Evolutionary conservation across 2,329 filamentous ascomycete genomes (phyloP).

Genomic region (Pezicula neosporulosa): DNA sequence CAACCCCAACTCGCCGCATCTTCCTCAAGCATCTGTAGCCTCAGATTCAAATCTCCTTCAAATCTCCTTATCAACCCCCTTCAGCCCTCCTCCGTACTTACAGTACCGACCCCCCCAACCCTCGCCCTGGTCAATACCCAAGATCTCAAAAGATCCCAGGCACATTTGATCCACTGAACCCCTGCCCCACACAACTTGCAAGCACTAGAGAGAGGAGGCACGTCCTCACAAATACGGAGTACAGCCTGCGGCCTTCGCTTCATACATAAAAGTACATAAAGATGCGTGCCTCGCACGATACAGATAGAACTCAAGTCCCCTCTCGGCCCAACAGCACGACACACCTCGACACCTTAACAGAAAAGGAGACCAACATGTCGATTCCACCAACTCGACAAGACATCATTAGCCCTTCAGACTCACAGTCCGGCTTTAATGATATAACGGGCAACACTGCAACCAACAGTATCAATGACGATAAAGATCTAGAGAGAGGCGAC

Average conservation of each 20-base stretch:
- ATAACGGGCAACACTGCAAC: background rate
- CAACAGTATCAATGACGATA: background rate
- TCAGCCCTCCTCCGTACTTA: too few species aligned
- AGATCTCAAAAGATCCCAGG: too few species aligned
- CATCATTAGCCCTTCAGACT: background rate
- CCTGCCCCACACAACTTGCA: too few species aligned
- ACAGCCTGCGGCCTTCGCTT: background rate
- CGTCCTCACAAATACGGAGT: too few species aligned
- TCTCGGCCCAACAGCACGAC: background rate
- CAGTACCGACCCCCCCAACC: too few species aligned
- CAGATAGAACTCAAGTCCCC: background rate
- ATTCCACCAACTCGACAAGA: background rate
- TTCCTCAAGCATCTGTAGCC: too few species aligned
- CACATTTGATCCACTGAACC: too few species aligned
- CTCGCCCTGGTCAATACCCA: too few species aligned
- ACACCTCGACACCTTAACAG: background rate
- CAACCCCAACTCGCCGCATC: too few species aligned
- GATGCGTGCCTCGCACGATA: background rate
- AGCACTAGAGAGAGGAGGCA: too few species aligned
- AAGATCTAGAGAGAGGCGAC: constrained; percentile 9
- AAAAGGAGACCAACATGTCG: constrained; percentile 1
- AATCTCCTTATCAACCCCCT: too few species aligned
- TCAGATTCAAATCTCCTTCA: too few species aligned
- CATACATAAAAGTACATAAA: background rate
- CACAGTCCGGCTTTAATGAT: background rate